Evolutionary conservation across 2,329 filamentous ascomycete species (phyloP).

Genomic region (Colletotrichum noveboracense): DNA sequence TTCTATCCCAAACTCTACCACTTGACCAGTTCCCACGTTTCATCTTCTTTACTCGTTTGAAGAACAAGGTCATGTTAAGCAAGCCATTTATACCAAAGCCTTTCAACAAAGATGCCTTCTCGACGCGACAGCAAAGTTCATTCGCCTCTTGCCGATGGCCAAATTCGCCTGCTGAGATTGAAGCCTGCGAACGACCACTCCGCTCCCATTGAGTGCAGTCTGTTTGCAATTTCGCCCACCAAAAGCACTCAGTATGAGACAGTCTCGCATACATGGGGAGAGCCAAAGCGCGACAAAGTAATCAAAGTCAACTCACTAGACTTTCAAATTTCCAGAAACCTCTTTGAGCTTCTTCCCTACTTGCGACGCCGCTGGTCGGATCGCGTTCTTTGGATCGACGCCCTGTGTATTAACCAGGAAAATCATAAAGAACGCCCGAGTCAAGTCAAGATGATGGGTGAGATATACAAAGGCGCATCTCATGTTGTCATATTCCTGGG

Average conservation of each 20-base stretch:
- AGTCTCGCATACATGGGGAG: not conserved
- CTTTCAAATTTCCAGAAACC: not conserved
- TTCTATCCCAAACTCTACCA: too few species aligned
- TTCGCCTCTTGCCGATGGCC: not conserved
- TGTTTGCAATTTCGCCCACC: not conserved
- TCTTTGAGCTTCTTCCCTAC: not conserved
- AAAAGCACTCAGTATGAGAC: constrained; percentile 6
- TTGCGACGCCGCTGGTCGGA: not conserved
- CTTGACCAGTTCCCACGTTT: accelerated
- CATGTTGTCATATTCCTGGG: not conserved
- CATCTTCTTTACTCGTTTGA: not conserved
- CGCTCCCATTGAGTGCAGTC: not conserved
- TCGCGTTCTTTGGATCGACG: not conserved
- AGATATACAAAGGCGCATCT: not conserved
- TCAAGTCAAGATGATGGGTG: not conserved
- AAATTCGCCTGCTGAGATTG: not conserved
- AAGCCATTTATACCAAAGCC: not conserved
- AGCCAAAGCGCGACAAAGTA: accelerated
- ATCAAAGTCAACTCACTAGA: not conserved
- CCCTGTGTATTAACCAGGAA: not conserved
- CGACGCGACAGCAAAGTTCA: not conserved
- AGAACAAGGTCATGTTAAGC: too few species aligned
- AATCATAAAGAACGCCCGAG: too few species aligned
- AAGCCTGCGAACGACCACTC: not conserved
- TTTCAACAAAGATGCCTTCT: not conserved